phyloP scores from a whole-genome alignment of 306 rosid genomes.

The Abrus precatorius region DNA sequence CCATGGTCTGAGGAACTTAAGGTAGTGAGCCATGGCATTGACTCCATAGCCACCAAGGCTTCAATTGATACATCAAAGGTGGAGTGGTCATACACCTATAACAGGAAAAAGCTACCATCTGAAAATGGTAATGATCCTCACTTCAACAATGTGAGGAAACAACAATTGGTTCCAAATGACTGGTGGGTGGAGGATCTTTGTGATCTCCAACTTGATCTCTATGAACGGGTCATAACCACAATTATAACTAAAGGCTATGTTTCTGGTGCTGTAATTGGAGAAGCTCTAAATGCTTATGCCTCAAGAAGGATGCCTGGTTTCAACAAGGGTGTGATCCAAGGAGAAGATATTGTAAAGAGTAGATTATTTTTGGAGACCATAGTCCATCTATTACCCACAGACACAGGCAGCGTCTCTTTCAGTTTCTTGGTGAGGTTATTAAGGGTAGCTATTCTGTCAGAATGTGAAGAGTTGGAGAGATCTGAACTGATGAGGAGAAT shows the following conservation, averaged over 20 bases:
- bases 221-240: slow-evolving; percentile 69
- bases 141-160: slow-evolving; percentile 80
- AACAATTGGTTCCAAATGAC: slow-evolving; percentile 80
- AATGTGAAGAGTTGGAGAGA: slow-evolving; percentile 69
- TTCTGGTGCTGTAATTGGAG: slow-evolving; percentile 72
- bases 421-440: slow-evolving; percentile 77
- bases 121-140: slow-evolving; percentile 75
- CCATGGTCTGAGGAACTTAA: slow-evolving; percentile 96
- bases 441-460: slow-evolving; percentile 63
- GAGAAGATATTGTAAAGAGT: slow-evolving; percentile 67
- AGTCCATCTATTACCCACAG: slow-evolving; percentile 66
- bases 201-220: slow-evolving; percentile 87
- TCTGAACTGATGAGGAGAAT: slow-evolving; percentile 69
- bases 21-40: slow-evolving; percentile 82
- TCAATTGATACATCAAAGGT: slow-evolving; percentile 85
- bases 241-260: slow-evolving; percentile 67
- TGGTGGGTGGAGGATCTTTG: slow-evolving; percentile 99
- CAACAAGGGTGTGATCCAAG: slow-evolving; percentile 71
- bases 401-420: slow-evolving; percentile 65
- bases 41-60: slow-evolving; percentile 91
- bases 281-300: slow-evolving; percentile 84
- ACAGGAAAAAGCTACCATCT: slow-evolving; percentile 81
- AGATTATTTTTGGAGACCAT: slow-evolving; percentile 73
- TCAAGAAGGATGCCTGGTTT: slow-evolving; percentile 75
- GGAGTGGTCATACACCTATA: slow-evolving; percentile 96